Conservation (phyloP, 2,329 filamentous ascomycete genomes). For the Periconia macrospinosa region DNA sequence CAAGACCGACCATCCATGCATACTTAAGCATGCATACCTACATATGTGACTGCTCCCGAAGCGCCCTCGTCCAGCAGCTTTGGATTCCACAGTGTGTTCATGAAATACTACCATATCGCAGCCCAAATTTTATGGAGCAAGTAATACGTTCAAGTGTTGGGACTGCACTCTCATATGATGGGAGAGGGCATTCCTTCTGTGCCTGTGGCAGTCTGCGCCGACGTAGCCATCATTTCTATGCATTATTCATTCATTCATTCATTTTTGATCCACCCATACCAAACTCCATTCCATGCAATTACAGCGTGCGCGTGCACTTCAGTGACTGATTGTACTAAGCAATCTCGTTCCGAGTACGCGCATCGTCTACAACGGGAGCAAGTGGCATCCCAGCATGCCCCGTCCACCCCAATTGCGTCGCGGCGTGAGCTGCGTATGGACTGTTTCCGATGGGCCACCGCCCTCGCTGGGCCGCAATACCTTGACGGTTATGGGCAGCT, state of each 20-base stretch:
- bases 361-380: conserved; percentile 69
- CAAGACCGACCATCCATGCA: no score
- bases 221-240: conserved; percentile 18
- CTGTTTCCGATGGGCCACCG: conserved; percentile 48
- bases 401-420: conserved; percentile 85
- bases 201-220: conserved; percentile 12
- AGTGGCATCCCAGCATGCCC: conserved; percentile 86
- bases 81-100: no score
- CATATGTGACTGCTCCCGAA: no score
- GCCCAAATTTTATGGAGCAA: no score
- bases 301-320: conserved; percentile 23
- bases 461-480: conserved; percentile 52
- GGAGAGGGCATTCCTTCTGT: neutral
- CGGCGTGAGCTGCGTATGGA: conserved; percentile 74
- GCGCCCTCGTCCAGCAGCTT: no score
- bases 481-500: conserved; percentile 74
- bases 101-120: no score
- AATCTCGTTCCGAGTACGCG: neutral
- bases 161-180: no score
- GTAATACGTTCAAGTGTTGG: no score
- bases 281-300: conserved; percentile 35
- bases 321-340: neutral
- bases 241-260: neutral
- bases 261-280: conserved; percentile 26
- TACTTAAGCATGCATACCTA: no score